Evolutionary conservation across 495 filamentous ascomycete species (phyloP), one percentile per base, ranked within the genome.

Genomic region (Trypethelium eluteriae): DNA sequence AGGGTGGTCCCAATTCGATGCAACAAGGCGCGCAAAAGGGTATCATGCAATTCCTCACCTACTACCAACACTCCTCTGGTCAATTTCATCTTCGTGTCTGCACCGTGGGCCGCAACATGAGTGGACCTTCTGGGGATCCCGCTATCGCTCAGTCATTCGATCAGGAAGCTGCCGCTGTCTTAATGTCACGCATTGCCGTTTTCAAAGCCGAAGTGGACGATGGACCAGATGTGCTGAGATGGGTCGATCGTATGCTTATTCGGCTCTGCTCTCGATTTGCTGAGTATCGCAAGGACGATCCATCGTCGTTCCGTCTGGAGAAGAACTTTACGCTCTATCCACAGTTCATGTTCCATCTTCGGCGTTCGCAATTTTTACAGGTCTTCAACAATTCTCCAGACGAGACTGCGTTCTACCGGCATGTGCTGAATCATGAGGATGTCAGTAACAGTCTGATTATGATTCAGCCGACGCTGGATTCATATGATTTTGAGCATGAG

Each of bases 371-470:
- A 77, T 99, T 99, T 80, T 79, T 99, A 71, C 95, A 99, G 74
- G 93, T 99, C 62, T 99, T 99, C 83, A 99, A 99, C 81, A 98
- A 97, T 78, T 97, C 93, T 0, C 95, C 95, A 12, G 95, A 99
- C 71, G 95, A 99, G 79, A 99, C 95, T 18, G 95, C 95, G 18
- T 99, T 98, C 79, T 97, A 98, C 76, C 84, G 95, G 63, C 95
- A 99, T 75, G 92, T 98, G 11, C 83, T 99, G 65, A 93, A 97
- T 76, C 92, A 96, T 70, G 95, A 99, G 77, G 95, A 99, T 80
- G 91, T 96, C 62, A 88, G 90, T 76, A 95, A 97, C 78, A 96
- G 92, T 12, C 84, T 99, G 61, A 88, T 99, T 77, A 98, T 98
- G 95, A 97, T 99, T 70, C 95, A 99, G 74, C 95, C 95, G 18